Evolutionary conservation across 2,329 filamentous ascomycete species (phyloP).

Genomic region (Colletotrichum lentis): DNA sequence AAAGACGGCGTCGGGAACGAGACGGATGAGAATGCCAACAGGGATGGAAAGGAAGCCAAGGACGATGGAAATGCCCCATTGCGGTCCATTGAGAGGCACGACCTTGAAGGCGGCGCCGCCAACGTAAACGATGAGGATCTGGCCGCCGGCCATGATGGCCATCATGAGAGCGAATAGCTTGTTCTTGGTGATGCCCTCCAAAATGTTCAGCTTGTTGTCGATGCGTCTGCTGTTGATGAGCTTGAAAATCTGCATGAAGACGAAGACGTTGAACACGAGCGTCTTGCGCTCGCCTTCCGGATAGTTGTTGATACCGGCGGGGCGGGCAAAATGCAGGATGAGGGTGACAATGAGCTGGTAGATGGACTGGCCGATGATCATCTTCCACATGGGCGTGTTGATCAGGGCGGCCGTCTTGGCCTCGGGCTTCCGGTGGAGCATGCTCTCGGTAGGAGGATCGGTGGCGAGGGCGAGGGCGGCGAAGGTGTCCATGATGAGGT

Average conservation of each 20-base stretch:
- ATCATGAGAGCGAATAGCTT: conserved; percentile 76
- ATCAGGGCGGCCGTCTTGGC: conserved; percentile 78
- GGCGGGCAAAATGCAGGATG: conserved; percentile 71
- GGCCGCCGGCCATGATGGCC: conserved; percentile 74
- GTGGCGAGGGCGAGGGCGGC: conserved; percentile 79
- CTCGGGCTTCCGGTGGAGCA: conserved; percentile 77
- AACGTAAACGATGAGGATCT: conserved; percentile 76
- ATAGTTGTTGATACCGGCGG: conserved; percentile 60
- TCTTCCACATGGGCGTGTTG: conserved; percentile 84
- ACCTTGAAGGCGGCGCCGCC: conserved; percentile 70
- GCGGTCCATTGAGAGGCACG: conserved; percentile 61
- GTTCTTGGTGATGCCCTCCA: conserved; percentile 73
- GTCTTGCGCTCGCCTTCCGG: conserved; percentile 59
- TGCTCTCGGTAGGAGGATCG: conserved; percentile 73
- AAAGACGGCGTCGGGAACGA: conserved; percentile 44
- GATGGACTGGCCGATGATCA: conserved; percentile 83
- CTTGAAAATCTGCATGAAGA: conserved; percentile 88
- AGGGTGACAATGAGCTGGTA: conserved; percentile 77
- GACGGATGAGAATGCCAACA: conserved; percentile 70
- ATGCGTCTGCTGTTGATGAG: conserved; percentile 77
- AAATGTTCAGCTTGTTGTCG: conserved; percentile 79
- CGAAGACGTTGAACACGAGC: conserved; percentile 83
- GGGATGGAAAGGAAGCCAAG: conserved; percentile 73
- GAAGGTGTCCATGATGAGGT: conserved; percentile 86
- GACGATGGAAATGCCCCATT: conserved; percentile 75